These are phyloP conservation scores for Haplographium delicatum DNA, from an alignment of 495 filamentous ascomycete genomes.

Conservation along the genomic window DNA sequence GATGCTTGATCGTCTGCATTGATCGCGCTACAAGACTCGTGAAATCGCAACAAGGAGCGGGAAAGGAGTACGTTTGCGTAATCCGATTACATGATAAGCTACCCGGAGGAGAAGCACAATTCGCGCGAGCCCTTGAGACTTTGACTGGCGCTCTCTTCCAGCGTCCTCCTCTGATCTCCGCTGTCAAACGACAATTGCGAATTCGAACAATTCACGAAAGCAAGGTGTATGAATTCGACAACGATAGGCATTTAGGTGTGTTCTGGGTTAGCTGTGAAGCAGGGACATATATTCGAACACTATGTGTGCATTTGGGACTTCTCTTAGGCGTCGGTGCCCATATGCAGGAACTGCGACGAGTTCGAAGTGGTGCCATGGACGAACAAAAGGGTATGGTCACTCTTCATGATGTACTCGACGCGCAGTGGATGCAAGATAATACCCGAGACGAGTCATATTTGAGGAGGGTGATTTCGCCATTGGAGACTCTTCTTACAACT, in stretches of 20 bases:
- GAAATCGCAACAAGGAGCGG: slow-evolving; percentile 96
- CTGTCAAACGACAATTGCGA: slow-evolving; percentile 96
- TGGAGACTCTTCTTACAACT: slow-evolving; percentile 83
- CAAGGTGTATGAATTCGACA: slow-evolving; percentile 94
- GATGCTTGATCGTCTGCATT: slow-evolving; percentile 92
- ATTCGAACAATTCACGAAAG: slow-evolving; percentile 95
- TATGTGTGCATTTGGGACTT: slow-evolving; percentile 93
- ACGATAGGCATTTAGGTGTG: slow-evolving; percentile 93
- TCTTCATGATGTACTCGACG: slow-evolving; percentile 91
- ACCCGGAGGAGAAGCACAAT: slow-evolving; percentile 82
- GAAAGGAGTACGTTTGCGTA: slow-evolving; percentile 72
- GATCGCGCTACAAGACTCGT: slow-evolving; percentile 94
- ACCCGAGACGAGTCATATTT: slow-evolving; percentile 83
- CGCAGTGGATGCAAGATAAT: slow-evolving; percentile 91
- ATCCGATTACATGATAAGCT: slow-evolving; percentile 90
- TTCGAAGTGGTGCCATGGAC: slow-evolving; percentile 89
- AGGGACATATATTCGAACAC: slow-evolving; percentile 95
- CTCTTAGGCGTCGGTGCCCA: slow-evolving; percentile 91
- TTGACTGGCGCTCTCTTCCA: slow-evolving; percentile 96
- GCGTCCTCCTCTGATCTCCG: slow-evolving; percentile 92
- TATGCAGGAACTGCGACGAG: slow-evolving; percentile 97
- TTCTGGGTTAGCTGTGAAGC: slow-evolving; percentile 99
- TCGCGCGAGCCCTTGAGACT: slow-evolving; percentile 85
- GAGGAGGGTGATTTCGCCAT: slow-evolving; percentile 78
- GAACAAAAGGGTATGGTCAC: slow-evolving; percentile 85